Evolutionary conservation across 257 asterid species (phyloP), one percentile per base, ranked within the genome.

Genomic region (Penstemon barbatus): DNA sequence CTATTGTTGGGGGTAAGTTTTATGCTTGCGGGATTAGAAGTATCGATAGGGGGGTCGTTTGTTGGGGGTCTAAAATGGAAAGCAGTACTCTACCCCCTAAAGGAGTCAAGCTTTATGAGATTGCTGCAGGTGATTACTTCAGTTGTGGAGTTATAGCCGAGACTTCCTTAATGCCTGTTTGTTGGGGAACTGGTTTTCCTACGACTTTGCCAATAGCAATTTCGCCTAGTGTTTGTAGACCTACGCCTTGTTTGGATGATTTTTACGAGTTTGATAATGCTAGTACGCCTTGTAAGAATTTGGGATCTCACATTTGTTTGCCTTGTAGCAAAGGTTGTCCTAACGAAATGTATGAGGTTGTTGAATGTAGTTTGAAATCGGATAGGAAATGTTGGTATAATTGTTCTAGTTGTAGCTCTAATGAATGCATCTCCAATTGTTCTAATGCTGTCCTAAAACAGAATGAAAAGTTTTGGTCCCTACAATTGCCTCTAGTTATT

Each of bases 61-160:
- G 98, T 65, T 92, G 98, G 98, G 98, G 98, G 38, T 80, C 75
- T 70, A 72, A 51, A 11, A 85, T 89, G 12, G 91, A 84, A 4
- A 86, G 69, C 63, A 87, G 95, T 73, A 87, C 96, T 0, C 88
- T 92, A 3, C 91, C 97, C 7, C 98, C 98, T 6, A 71, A 33
- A 8, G 85, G 87, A 9, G 89, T 84, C 48, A 84, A 55, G 84
- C 86, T 92, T 40, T 89, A 80, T 40, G 91, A 87, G 74, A 86
- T 92, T 44, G 95, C 96, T 15, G 96, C 91, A 11, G 98, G 98
- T 3, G 96, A 86, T 80, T 92, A 92, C 80, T 87, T 92, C 81
- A 84, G 87, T 44, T 92, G 98, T 68, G 98, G 98, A 41, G 80
- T 89, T 80, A 85, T 83, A 37, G 94, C 92, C 0, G 82, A 80